Percentiles rank a stretch among this genome's conserved stretches.
These are phyloP conservation scores for Biscogniauxia marginata DNA, from an alignment of 2,329 filamentous ascomycete species.

Conservation along the genomic window DNA sequence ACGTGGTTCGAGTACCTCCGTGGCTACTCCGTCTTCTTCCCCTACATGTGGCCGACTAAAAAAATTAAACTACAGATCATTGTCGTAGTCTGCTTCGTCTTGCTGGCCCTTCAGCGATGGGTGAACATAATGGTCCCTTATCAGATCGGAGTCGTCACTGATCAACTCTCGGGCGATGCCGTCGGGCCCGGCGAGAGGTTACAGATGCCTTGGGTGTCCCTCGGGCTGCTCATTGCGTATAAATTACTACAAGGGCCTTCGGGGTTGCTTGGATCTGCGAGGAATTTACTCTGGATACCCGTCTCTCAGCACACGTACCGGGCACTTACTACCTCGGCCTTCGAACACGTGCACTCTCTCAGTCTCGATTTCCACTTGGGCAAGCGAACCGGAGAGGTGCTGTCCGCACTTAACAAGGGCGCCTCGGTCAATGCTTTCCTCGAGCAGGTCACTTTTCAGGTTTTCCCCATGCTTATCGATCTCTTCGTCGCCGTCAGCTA, in stretches of 20 bases:
- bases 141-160: slow-evolving; percentile 78
- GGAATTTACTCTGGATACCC: slow-evolving; percentile 90
- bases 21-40: slow-evolving; percentile 91
- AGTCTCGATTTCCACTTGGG: slow-evolving; percentile 95
- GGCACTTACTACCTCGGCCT: slow-evolving; percentile 89
- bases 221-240: slow-evolving; percentile 74
- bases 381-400: slow-evolving; percentile 93
- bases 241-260: slow-evolving; percentile 85
- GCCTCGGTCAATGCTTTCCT: slow-evolving; percentile 95
- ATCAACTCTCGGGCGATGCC: slow-evolving; percentile 57
- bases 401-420: slow-evolving; percentile 94
- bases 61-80: slow-evolving; percentile 70
- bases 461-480: slow-evolving; percentile 92
- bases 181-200: slow-evolving; percentile 46
- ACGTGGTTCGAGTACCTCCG: slow-evolving; percentile 96
- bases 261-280: slow-evolving; percentile 77
- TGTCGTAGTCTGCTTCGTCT: slow-evolving; percentile 76
- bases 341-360: slow-evolving; percentile 94
- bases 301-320: slow-evolving; percentile 97
- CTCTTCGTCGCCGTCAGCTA: slow-evolving; percentile 80
- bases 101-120: slow-evolving; percentile 76
- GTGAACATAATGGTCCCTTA: slow-evolving; percentile 85
- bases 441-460: slow-evolving; percentile 93
- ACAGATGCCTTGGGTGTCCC: slow-evolving; percentile 69
- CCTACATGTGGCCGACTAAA: slow-evolving; percentile 93